These are phyloP conservation scores for Phycomyces nitens DNA, from an alignment of 192 early-diverging fungal species.

Conservation along the genomic window DNA sequence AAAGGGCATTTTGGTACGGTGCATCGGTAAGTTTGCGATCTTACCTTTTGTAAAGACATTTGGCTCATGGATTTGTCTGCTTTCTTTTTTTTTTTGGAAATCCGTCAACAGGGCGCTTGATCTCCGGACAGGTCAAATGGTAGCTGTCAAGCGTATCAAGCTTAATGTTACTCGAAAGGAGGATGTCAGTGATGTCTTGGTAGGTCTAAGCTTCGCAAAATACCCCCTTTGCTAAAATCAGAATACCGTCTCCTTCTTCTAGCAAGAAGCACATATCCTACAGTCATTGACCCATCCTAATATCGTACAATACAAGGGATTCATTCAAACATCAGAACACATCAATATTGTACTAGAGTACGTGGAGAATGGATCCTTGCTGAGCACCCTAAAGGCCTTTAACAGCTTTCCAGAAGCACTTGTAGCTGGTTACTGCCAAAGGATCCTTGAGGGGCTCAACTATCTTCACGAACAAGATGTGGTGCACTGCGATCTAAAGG, in stretches of 20 bases:
- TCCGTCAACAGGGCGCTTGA: constrained; percentile 57
- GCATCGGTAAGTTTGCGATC: constrained; percentile 48
- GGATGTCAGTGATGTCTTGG: constrained; percentile 76
- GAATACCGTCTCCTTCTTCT: constrained; percentile 9
- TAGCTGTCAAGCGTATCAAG: constrained; percentile 85
- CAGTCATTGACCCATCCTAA: constrained; percentile 78
- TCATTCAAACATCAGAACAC: constrained; percentile 65
- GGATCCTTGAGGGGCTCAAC: constrained; percentile 86
- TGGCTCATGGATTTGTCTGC: constrained; percentile 60
- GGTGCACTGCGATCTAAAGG: constrained; percentile 94
- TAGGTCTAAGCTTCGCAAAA: background rate
- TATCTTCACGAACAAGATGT: constrained; percentile 88
- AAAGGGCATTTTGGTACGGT: constrained; percentile 88
- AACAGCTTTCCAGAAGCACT: constrained; percentile 80
- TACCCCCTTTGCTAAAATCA: background rate
- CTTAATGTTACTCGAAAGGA: constrained; percentile 52
- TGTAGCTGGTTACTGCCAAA: constrained; percentile 76
- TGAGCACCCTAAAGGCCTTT: constrained; percentile 82
- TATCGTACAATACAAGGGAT: constrained; percentile 84
- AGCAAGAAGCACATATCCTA: constrained; percentile 80
- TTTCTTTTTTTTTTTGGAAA: constrained; percentile 5
- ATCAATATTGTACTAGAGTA: constrained; percentile 87
- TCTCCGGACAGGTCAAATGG: constrained; percentile 74
- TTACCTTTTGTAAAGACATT: constrained; percentile 15
- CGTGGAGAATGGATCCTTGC: constrained; percentile 93